phyloP scores from a whole-genome alignment of 768 basidiomycete genomes.

The Hygrophorus pudorinus region DNA sequence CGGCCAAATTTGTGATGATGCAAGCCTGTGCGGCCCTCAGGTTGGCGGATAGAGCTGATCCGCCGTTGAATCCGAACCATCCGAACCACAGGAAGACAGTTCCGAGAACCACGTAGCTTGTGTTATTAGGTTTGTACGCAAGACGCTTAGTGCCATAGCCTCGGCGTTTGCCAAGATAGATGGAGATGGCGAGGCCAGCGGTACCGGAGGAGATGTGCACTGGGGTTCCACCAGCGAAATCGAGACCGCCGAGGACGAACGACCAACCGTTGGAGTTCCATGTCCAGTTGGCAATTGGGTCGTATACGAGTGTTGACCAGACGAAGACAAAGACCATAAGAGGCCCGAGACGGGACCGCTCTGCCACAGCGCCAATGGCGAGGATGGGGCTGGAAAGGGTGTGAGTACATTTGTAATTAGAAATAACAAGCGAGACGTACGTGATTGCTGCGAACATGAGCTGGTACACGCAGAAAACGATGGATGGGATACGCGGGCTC shows the following conservation, averaged over 20 bases:
- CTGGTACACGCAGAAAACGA: constrained; percentile 81
- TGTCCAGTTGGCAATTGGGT: constrained; percentile 94
- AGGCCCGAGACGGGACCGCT: constrained; percentile 79
- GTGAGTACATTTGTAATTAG: constrained; percentile 8
- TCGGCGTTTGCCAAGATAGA: constrained; percentile 84
- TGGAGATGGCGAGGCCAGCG: constrained; percentile 82
- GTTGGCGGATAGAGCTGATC: constrained; percentile 83
- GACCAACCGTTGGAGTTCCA: constrained; percentile 84
- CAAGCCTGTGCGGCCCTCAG: constrained; percentile 81
- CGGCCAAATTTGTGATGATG: constrained; percentile 90
- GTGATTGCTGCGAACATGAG: constrained; percentile 88
- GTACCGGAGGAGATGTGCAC: constrained; percentile 94
- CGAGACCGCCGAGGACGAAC: constrained; percentile 68
- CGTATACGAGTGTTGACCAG: constrained; percentile 87
- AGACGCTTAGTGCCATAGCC: constrained; percentile 88
- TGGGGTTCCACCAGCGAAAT: constrained; percentile 93
- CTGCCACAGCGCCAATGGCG: constrained; percentile 87
- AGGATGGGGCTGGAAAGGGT: constrained; percentile 55
- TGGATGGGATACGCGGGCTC: constrained; percentile 54
- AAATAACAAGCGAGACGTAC: constrained; percentile 26
- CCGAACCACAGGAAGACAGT: constrained; percentile 92
- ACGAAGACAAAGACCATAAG: constrained; percentile 82
- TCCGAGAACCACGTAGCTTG: constrained; percentile 87
- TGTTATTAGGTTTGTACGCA: constrained; percentile 91
- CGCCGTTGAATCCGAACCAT: constrained; percentile 96